Evolutionary conservation across 2,329 filamentous ascomycete species (phyloP), one percentile per base, ranked within the genome.

Genomic region (Aspergillus pseudoglaucus): DNA sequence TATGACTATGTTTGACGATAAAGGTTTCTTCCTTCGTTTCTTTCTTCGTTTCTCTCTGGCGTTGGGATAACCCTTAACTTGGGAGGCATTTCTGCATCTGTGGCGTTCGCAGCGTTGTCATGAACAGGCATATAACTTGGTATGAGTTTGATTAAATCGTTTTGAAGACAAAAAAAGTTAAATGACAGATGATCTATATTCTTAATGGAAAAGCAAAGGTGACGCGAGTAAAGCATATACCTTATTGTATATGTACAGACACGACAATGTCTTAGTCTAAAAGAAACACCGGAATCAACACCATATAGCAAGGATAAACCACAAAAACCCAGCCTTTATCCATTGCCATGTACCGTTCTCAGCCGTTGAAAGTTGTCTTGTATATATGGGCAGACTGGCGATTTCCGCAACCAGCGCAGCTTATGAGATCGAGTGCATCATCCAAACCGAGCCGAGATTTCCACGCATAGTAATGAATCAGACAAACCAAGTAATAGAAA

Each of bases 51-150:
- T 14, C 7, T 6, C 3, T 41, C 25, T 41, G 40, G 40, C 23
- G 40, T 42, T 42, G 12, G 40, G 14, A 38, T 17, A 38, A 38
- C 8, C n/a, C 18, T 14, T 42, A 4, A 7, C 18, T 15, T 14
- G 20, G 20, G 15, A 27, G 12, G 5, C 25, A 20, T 45, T 44
- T 44, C 42, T 47, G 45, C 48, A 47, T 50, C 23, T 39, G 14
- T 35, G 48, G 45, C 45, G 44, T 49, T 44, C 14, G 38, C 20
- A 30, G 30, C 37, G 18, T 46, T 38, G 14, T 39, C 23, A 51
- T 17, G 8, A 38, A 17, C 4, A 45, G 12, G 12, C 40, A 38
- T 39, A 25, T 39, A 18, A 35, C 23, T 45, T 45, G 23, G 10
- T 15, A 15, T 14, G 33, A 35, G 33, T 35, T 35, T 17, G 14